A percentile compares a stretch with the other conserved stretches of the same genome.
These are phyloP conservation scores for Thuidium tamariscinum DNA, from an alignment of 225 moss, liverwort and hornwort genomes.

Conservation along the genomic window DNA sequence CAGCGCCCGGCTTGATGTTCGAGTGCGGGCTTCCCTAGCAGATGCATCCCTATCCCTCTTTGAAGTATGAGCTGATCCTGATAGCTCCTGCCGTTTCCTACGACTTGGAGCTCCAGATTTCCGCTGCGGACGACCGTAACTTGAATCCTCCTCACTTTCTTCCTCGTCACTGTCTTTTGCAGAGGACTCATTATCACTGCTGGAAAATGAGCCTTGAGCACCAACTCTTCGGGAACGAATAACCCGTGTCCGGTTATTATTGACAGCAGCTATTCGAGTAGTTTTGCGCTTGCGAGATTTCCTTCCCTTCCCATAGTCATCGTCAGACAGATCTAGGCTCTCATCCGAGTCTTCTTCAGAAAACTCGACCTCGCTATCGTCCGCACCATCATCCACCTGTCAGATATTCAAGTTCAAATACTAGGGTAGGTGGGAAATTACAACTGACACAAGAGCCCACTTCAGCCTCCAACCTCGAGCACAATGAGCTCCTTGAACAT, in stretches of 20 bases:
- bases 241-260: slow-evolving; percentile 42
- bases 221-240: slow-evolving; percentile 54
- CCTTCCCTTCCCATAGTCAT: slow-evolving; percentile 49
- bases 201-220: slow-evolving; percentile 54
- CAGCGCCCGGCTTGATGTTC: slow-evolving; percentile 83
- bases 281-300: slow-evolving; percentile 45
- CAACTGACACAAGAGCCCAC: not conserved
- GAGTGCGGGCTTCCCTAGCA: slow-evolving; percentile 80
- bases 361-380: slow-evolving; percentile 69
- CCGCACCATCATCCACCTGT: slow-evolving; percentile 51
- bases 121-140: slow-evolving; percentile 55
- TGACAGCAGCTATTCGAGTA: slow-evolving; percentile 35
- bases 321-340: slow-evolving; percentile 68
- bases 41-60: slow-evolving; percentile 41
- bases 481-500: not conserved
- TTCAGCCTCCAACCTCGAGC: not conserved
- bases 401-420: not conserved
- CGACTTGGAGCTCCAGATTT: slow-evolving; percentile 30
- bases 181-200: slow-evolving; percentile 75
- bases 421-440: not conserved
- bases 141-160: slow-evolving; percentile 66
- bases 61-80: slow-evolving; percentile 35
- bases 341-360: slow-evolving; percentile 72
- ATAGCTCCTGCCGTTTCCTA: slow-evolving; percentile 48
- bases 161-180: slow-evolving; percentile 84